Conservation (phyloP, 345 rosid species). For the Combretum micranthum region DNA sequence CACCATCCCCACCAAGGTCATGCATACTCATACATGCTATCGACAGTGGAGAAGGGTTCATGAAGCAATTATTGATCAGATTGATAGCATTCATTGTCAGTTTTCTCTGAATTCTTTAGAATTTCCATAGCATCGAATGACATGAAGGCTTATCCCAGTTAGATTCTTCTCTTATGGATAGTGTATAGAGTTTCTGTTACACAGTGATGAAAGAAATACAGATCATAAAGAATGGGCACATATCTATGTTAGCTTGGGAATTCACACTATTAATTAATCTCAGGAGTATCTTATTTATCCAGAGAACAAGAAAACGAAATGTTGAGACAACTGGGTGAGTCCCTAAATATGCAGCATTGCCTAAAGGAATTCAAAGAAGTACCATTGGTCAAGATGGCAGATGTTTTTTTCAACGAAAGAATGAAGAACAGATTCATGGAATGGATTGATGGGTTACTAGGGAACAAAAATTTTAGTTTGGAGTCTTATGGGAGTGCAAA, state of each 20-base stretch:
- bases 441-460: slow-evolving; percentile 58
- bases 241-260: slow-evolving; percentile 12
- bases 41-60: too few species aligned
- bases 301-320: slow-evolving; percentile 67
- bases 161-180: too few species aligned
- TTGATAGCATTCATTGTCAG: too few species aligned
- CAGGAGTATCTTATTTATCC: slow-evolving; percentile 95
- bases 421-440: slow-evolving; percentile 56
- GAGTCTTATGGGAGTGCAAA: slow-evolving; percentile 12
- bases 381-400: slow-evolving; percentile 43
- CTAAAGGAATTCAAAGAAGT: slow-evolving; percentile 25
- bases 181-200: not conserved
- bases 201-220: not conserved
- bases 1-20: too few species aligned
- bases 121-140: too few species aligned
- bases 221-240: not conserved
- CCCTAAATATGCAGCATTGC: slow-evolving; percentile 9
- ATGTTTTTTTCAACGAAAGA: slow-evolving; percentile 74
- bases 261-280: slow-evolving; percentile 38
- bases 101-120: too few species aligned
- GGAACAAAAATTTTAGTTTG: slow-evolving; percentile 18
- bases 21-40: too few species aligned
- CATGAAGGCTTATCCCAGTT: too few species aligned
- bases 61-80: too few species aligned
- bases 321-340: slow-evolving; percentile 30